Conservation (phyloP, 345 rosid species). For the Rhodamnia rubescens region DNA sequence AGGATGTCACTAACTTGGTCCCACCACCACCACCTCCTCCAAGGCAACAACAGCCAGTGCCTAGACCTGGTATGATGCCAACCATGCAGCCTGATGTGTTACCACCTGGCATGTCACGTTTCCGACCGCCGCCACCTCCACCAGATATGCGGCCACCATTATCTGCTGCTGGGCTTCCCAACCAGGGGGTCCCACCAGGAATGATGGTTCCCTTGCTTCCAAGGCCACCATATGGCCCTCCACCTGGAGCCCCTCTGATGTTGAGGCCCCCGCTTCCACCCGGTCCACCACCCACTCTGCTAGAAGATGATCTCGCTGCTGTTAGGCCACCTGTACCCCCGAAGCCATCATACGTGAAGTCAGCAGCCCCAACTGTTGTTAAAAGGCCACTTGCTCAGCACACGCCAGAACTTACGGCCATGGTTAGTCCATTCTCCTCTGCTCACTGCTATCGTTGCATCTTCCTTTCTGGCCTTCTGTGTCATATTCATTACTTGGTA, state of each 20-base stretch:
- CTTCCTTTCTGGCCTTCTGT: background rate
- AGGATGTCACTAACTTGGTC: conserved; percentile 39
- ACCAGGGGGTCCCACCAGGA: conserved; percentile 47
- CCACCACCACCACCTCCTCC: conserved; percentile 93
- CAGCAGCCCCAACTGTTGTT: conserved; percentile 97
- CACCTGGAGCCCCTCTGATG: conserved; percentile 81
- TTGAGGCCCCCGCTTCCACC: conserved; percentile 98
- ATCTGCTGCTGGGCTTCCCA: conserved; percentile 38
- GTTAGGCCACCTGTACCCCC: conserved; percentile 45
- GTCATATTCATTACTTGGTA: background rate
- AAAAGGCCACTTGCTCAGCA: conserved; percentile 98
- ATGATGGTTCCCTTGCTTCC: conserved; percentile 58
- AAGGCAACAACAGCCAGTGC: conserved; percentile 36
- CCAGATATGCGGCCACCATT: conserved; percentile 28
- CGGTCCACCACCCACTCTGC: conserved; percentile 68
- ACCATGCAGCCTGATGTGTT: conserved; percentile 41
- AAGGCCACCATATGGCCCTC: conserved; percentile 83
- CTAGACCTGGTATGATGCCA: conserved; percentile 35
- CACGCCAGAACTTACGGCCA: conserved; percentile 89
- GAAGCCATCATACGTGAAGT: conserved; percentile 91
- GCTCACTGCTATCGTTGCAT: background rate
- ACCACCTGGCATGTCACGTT: conserved; percentile 62
- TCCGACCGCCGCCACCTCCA: conserved; percentile 85
- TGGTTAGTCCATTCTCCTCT: conserved; percentile 39
- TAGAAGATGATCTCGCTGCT: conserved; percentile 35